Evolutionary conservation across 805 yeast genomes (phyloP).

Genomic region (Starmera dryadoides): DNA sequence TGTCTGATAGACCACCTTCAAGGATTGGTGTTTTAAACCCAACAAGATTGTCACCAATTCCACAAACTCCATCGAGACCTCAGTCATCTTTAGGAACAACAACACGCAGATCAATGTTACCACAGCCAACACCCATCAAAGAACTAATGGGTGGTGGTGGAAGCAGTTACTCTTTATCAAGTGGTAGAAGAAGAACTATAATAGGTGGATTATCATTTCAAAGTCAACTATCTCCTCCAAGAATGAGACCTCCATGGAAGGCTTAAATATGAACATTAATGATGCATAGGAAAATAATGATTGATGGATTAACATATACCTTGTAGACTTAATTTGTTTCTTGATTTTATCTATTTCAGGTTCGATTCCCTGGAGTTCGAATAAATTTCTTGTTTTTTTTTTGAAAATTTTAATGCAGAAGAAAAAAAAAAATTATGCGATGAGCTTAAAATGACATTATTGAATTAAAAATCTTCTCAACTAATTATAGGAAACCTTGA

Average conservation of each 20-base stretch:
- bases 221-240: neutral
- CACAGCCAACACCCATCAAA: slow-evolving; percentile 20
- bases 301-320: neutral
- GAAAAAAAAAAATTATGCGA: neutral
- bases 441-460: neutral
- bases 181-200: neutral
- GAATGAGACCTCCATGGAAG: neutral
- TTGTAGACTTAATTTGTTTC: no score
- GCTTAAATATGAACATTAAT: no score
- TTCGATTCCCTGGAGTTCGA: no score
- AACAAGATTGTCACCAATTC: slow-evolving; percentile 15
- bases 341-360: no score
- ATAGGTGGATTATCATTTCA: neutral
- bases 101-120: slow-evolving; percentile 13
- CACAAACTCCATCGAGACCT: slow-evolving; percentile 16
- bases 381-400: no score
- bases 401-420: no score
- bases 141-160: slow-evolving; percentile 3
- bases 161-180: neutral
- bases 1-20: slow-evolving; percentile 6
- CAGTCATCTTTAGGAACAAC: neutral
- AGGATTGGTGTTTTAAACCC: slow-evolving; percentile 5
- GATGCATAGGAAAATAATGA: neutral
- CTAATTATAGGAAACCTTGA: neutral
- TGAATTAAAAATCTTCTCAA: no score